phyloP scores from a whole-genome alignment of 768 basidiomycete species.

The Lactifluus rugatus region DNA sequence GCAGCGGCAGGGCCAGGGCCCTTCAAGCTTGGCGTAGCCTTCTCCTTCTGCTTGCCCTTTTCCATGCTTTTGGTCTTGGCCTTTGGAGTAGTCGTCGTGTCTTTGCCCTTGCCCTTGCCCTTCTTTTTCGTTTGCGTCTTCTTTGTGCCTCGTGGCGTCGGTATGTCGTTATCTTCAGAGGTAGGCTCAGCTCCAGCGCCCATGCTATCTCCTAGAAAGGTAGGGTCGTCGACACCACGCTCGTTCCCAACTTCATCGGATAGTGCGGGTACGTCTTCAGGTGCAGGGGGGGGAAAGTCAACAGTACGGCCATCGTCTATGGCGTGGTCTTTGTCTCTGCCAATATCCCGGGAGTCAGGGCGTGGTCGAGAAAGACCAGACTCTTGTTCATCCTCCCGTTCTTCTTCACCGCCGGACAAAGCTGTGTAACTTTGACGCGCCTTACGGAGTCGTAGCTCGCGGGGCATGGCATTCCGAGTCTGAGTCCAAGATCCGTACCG shows the following conservation, averaged over 20 bases:
- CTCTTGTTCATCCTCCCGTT: conserved; percentile 21
- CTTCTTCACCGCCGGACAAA: conserved; percentile 28
- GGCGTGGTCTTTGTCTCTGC: neutral
- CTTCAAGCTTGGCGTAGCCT: neutral
- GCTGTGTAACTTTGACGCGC: conserved; percentile 41
- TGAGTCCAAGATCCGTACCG: conserved; percentile 35
- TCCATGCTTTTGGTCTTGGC: neutral
- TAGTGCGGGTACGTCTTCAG: conserved; percentile 21
- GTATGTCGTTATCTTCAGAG: conserved; percentile 18
- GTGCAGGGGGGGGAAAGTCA: conserved; percentile 47
- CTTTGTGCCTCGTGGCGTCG: conserved; percentile 23
- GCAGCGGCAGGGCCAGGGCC: neutral
- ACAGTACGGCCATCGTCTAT: conserved; percentile 35
- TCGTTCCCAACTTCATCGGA: conserved; percentile 23
- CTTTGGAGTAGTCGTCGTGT: neutral
- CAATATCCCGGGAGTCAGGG: conserved; percentile 21
- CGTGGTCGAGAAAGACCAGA: conserved; percentile 33
- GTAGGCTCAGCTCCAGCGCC: neutral
- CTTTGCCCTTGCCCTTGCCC: conserved; percentile 7
- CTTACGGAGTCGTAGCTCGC: conserved; percentile 47
- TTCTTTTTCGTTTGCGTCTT: conserved; percentile 21
- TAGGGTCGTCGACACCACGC: neutral
- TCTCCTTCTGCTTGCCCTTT: neutral
- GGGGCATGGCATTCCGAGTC: conserved; percentile 34
- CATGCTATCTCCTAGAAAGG: neutral